Base-by-base conservation (phyloP, 306 rosid genomes). In the Leucaena leucocephala region DNA sequence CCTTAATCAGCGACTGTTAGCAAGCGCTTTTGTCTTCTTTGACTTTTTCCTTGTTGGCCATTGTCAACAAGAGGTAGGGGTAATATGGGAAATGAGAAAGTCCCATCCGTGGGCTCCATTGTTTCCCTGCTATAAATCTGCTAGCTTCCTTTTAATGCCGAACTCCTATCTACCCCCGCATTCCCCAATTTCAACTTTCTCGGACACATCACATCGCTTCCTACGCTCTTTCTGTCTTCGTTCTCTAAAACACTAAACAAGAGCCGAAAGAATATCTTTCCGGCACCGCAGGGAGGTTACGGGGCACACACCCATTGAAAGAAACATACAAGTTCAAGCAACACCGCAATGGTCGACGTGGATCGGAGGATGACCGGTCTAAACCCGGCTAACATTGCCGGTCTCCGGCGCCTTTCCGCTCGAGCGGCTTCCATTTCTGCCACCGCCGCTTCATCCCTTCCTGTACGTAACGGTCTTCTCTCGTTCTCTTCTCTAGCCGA, bases 361-460 rank as follows among this genome's bases (percentile, higher is more conserved):
- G 99, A 91, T 89, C 93, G 96, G 84, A 89, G 99, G 70, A 93
- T 96, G 93, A 72, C 96, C 86, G 97, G 98, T 70, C 91, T 93
- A 5, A 96, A 91, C 81, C 98, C 99, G 92, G 97, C 94, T 21
- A 96, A 96, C 76, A 59, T 89, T 10, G 99, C 99, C 64, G 99
- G 99, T 16, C 84, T 96, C 13, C 91, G 99, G 7, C 96, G 99
- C 0, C 91, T 96, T 45, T 96, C 99, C 0, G 99, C 97, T 3
- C 87, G 99, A n/a, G 99, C 99, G 0, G 97, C 98, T 0, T 86
- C 92, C 3, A 85, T 82, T 8, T 75, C 90, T n/a, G 21, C 81
- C 5, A 21, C 76, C 11, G 13, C 85, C 6, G 43, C 90, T 0
- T 34, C 92, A 2, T 80, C 99, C 5, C 86, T 86, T 9, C 89